phyloP scores from a whole-genome alignment of 148 eudicot genomes.

The Rhododendron mucronatum region DNA sequence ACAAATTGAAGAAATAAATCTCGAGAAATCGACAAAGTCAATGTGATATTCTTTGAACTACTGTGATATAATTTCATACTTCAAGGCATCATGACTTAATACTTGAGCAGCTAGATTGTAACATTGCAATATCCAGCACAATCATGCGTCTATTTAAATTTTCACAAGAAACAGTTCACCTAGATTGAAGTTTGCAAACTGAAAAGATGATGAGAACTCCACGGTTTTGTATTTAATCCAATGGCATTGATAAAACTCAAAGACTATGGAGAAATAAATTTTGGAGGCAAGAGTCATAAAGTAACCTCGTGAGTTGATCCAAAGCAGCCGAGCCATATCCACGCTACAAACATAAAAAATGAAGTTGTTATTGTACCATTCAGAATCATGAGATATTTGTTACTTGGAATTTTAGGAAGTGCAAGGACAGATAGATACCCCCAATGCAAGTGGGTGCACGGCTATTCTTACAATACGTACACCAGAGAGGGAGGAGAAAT shows the following conservation, averaged over 20 bases:
- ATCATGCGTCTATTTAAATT: not conserved
- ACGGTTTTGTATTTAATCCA: not conserved
- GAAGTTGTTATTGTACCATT: not conserved
- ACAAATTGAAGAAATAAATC: no score
- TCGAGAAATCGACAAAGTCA: no score
- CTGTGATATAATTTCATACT: no score
- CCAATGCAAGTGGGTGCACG: conserved; percentile 81
- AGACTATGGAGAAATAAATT: not conserved
- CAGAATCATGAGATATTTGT: not conserved
- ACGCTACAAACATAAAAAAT: conserved; percentile 35
- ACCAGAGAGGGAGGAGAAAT: conserved; percentile 79
- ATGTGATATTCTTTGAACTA: no score
- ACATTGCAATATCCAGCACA: not conserved
- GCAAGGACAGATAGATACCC: conserved; percentile 38
- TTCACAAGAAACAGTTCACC: not conserved
- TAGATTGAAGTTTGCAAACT: not conserved
- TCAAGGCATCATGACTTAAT: not conserved
- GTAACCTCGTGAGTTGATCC: conserved; percentile 63
- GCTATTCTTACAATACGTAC: conserved; percentile 93
- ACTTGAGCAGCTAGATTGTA: not conserved
- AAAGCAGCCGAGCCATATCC: conserved; percentile 94
- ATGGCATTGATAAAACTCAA: not conserved
- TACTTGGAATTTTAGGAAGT: not conserved
- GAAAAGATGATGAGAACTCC: not conserved
- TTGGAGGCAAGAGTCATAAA: not conserved